Percentiles rank a stretch among this genome's conserved stretches.
These are phyloP conservation scores for Boletus edulis DNA, from an alignment of 768 basidiomycete species.

Conservation along the genomic window DNA sequence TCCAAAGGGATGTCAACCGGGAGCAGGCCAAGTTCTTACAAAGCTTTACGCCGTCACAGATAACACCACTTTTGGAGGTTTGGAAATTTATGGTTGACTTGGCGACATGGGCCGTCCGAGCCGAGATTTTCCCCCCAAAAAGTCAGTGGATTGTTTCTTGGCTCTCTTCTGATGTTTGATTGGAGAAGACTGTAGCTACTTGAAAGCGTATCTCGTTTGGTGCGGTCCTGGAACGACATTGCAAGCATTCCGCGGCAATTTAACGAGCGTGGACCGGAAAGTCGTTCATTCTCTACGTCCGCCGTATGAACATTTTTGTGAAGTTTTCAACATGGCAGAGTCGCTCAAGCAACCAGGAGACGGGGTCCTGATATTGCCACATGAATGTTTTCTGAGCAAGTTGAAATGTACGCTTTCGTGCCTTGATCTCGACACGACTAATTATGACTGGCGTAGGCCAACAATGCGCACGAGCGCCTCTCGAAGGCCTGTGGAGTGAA, in stretches of 20 bases:
- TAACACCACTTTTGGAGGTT: not conserved
- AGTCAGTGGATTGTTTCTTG: not conserved
- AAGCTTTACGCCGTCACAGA: not conserved
- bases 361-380: not conserved
- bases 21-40: constrained; percentile 9
- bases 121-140: constrained; percentile 7
- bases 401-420: constrained; percentile 7
- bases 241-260: constrained; percentile 11
- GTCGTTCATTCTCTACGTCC: not conserved
- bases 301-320: constrained; percentile 12
- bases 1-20: not conserved
- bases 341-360: not conserved
- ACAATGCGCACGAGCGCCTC: not conserved
- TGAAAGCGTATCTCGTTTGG: constrained; percentile 14
- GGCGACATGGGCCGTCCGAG: constrained; percentile 6
- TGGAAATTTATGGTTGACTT: constrained; percentile 10
- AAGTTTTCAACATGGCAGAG: not conserved
- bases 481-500: constrained; percentile 5
- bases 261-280: constrained; percentile 8
- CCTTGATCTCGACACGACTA: not conserved
- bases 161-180: not conserved
- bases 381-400: not conserved
- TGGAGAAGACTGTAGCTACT: not conserved
- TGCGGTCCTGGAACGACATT: constrained; percentile 7
- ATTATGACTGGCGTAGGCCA: not conserved